These are phyloP conservation scores for Solanum raphanifolium DNA, from an alignment of 257 asterid genomes.

Conservation along the genomic window DNA sequence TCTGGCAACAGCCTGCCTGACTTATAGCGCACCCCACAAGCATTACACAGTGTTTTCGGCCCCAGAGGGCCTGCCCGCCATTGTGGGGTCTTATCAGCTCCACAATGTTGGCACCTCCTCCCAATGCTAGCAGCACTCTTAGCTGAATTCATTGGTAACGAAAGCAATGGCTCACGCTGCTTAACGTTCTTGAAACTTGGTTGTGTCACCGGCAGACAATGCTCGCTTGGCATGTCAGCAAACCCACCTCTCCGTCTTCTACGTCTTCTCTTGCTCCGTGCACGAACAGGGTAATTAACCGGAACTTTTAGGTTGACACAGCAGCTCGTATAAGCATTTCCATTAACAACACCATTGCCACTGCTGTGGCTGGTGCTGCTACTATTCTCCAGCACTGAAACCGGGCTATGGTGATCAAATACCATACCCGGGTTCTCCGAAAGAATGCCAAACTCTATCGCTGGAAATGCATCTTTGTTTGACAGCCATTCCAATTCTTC, in stretches of 20 bases:
- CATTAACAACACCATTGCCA: slow-evolving; percentile 17
- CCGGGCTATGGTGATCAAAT: slow-evolving; percentile 54
- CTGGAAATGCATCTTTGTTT: slow-evolving; percentile 77
- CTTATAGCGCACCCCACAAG: slow-evolving; percentile 87
- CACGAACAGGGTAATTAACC: slow-evolving; percentile 36
- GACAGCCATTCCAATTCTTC: slow-evolving; percentile 84
- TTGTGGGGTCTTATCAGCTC: slow-evolving; percentile 76
- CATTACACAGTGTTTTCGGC: slow-evolving; percentile 76
- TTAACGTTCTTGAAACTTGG: slow-evolving; percentile 18
- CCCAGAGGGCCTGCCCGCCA: slow-evolving; percentile 95
- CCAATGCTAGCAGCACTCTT: slow-evolving; percentile 28
- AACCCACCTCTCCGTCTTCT: slow-evolving; percentile 19
- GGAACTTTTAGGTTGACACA: slow-evolving; percentile 53
- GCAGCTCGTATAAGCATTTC: slow-evolving; percentile 33
- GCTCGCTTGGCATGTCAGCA: slow-evolving; percentile 15
- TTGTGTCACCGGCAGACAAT: slow-evolving; percentile 16
- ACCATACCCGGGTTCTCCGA: slow-evolving; percentile 32
- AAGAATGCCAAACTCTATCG: slow-evolving; percentile 52
- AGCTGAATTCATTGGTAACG: slow-evolving; percentile 5
- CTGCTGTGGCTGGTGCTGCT: slow-evolving; percentile 29
- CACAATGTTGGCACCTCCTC: slow-evolving; percentile 75
- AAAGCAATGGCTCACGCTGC: slow-evolving; percentile 15
- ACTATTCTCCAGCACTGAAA: slow-evolving; percentile 64
- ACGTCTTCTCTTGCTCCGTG: slow-evolving; percentile 43
- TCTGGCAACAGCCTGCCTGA: slow-evolving; percentile 84